phyloP scores from a whole-genome alignment of 2,329 filamentous ascomycete genomes.

The Colletotrichum abscissum region DNA sequence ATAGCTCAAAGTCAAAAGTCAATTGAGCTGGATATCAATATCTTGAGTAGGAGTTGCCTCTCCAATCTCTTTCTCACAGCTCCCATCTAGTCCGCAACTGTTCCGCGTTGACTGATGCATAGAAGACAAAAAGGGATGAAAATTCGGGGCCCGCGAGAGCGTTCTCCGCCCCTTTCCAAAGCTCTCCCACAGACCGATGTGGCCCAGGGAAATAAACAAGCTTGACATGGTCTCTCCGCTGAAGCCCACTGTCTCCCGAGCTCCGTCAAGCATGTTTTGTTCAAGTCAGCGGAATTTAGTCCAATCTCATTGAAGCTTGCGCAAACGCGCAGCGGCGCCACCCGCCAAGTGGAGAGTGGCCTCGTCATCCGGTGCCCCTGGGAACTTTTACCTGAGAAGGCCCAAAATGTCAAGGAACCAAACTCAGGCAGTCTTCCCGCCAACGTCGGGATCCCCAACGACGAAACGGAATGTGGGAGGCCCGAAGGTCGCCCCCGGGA shows the following conservation, averaged over 20 bases:
- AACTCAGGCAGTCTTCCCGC: background rate
- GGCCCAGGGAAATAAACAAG: background rate
- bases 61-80: background rate
- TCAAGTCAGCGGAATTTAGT: conserved; percentile 5
- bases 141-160: background rate
- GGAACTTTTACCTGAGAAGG: background rate
- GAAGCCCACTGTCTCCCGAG: background rate
- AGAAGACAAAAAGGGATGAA: background rate
- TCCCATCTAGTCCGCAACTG: background rate
- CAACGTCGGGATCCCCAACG: background rate
- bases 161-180: conserved; percentile 14
- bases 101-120: background rate
- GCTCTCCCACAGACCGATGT: conserved; percentile 25
- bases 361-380: conserved; percentile 17
- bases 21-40: background rate
- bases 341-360: conserved; percentile 14
- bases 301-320: conserved; percentile 30
- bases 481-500: background rate
- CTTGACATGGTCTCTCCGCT: background rate
- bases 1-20: background rate
- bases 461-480: conserved; percentile 19
- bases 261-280: background rate
- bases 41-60: background rate
- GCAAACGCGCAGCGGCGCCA: conserved; percentile 14
- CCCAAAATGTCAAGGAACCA: background rate